These are phyloP conservation scores for Casuarina cunninghamiana DNA, from an alignment of 306 rosid genomes.

Conservation along the genomic window DNA sequence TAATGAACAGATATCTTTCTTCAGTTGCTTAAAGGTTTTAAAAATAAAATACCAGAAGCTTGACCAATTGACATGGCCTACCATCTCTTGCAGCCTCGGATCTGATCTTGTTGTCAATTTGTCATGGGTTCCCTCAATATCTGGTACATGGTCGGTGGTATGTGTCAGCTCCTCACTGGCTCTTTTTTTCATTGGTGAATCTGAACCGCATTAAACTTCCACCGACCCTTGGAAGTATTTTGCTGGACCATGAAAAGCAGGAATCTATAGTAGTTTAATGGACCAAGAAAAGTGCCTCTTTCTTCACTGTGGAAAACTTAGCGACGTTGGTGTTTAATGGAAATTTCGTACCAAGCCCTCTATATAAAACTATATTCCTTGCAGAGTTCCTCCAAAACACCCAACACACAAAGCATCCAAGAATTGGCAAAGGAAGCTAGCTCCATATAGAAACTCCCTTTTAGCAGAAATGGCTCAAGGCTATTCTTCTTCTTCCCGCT, in stretches of 20 bases:
- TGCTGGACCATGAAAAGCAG: constrained; percentile 20
- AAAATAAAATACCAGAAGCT: not conserved
- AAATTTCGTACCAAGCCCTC: constrained; percentile 13
- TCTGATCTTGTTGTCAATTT: not conserved
- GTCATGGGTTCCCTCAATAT: constrained; percentile 8
- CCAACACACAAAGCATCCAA: constrained; percentile 13
- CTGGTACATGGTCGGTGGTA: constrained; percentile 46
- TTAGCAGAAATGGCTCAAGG: constrained; percentile 34
- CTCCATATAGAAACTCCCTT: not conserved
- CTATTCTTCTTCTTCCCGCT: constrained; percentile 26
- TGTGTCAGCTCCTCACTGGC: constrained; percentile 38
- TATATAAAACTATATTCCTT: constrained; percentile 30
- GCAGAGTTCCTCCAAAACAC: not conserved
- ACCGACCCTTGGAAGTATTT: constrained; percentile 30
- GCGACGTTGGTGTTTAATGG: too few species aligned
- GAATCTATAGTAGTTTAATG: constrained; percentile 5
- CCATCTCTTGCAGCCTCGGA: not conserved
- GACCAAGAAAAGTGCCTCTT: not conserved
- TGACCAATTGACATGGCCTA: constrained; percentile 15
- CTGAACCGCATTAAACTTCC: constrained; percentile 27
- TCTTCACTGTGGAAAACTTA: not conserved
- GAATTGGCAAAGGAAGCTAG: not conserved
- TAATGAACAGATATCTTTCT: not conserved
- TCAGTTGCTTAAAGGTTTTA: not conserved
- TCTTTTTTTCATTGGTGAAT: not conserved